Percentiles rank a stretch among this genome's conserved stretches.
phyloP scores from a whole-genome alignment of 306 rosid genomes.

The Pachyrhizus erosus region DNA sequence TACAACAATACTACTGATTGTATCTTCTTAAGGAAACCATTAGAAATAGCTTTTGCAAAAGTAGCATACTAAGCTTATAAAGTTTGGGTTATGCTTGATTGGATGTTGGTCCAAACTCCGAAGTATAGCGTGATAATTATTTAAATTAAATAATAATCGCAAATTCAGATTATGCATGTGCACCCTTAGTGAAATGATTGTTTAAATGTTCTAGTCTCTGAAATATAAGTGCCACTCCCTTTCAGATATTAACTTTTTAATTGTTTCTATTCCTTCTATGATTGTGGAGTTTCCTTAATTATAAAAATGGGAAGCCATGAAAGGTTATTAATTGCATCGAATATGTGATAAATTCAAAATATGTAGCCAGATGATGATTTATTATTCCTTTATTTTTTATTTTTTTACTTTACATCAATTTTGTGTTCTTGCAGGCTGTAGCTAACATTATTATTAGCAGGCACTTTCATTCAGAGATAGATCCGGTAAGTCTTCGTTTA shows the following conservation, averaged over 20 bases:
- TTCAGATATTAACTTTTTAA: neutral
- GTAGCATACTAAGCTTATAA: slow-evolving; percentile 2
- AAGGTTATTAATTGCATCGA: neutral
- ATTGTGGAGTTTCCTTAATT: neutral
- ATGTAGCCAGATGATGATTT: neutral
- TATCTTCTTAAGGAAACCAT: neutral
- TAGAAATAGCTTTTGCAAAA: neutral
- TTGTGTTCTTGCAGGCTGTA: slow-evolving; percentile 75
- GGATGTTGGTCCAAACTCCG: neutral
- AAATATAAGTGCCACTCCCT: neutral
- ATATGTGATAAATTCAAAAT: slow-evolving; percentile 11
- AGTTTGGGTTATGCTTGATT: neutral
- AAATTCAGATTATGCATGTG: neutral
- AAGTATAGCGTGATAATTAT: neutral
- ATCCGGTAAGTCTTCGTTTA: slow-evolving; percentile 63
- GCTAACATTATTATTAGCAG: slow-evolving; percentile 61
- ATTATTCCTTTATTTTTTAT: neutral
- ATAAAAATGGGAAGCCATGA: slow-evolving; percentile 1
- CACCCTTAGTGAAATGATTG: neutral
- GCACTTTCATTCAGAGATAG: slow-evolving; percentile 64
- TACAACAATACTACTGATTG: neutral
- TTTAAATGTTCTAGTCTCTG: neutral
- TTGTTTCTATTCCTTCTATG: slow-evolving; percentile 3
- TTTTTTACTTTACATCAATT: slow-evolving; percentile 12
- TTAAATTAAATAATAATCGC: neutral